Conservation (phyloP, 192 early-diverging fungal species). For the Spizellomyces punctatus region DNA sequence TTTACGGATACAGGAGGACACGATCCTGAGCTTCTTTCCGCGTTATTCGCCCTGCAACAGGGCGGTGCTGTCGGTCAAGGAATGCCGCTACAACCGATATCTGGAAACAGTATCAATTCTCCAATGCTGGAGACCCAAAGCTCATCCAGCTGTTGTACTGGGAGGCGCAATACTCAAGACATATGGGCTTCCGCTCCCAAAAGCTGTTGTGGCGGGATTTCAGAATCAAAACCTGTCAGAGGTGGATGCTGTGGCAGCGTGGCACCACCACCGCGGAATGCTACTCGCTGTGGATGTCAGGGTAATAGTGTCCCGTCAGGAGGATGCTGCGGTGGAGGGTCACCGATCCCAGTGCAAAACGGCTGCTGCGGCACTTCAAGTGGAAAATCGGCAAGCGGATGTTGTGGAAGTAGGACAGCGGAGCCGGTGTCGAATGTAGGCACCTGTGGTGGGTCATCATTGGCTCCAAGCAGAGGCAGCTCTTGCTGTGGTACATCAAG, state of each 20-base stretch:
- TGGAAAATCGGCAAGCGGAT: too few relatives aligned
- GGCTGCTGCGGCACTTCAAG: background rate
- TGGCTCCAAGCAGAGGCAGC: background rate
- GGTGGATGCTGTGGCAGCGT: constrained; percentile 9
- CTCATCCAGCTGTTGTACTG: background rate
- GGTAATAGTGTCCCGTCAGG: too few relatives aligned
- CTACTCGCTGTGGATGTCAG: too few relatives aligned
- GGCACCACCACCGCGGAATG: background rate
- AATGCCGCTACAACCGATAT: background rate
- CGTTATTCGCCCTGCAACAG: constrained; percentile 27
- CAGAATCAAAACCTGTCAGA: background rate
- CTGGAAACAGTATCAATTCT: background rate
- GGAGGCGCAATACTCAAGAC: background rate
- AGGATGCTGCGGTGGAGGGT: background rate
- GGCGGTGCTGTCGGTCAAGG: background rate
- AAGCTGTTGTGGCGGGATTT: background rate
- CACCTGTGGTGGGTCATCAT: background rate
- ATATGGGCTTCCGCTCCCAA: background rate
- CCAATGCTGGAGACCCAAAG: background rate
- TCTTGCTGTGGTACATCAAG: background rate
- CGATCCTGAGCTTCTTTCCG: constrained; percentile 24
- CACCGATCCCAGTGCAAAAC: background rate
- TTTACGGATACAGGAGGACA: constrained; percentile 19
- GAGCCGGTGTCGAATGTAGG: background rate
- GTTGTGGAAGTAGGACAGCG: background rate